Conservation (phyloP, 1,284 basidiomycete genomes). For the Mrakiaceae sp. region DNA sequence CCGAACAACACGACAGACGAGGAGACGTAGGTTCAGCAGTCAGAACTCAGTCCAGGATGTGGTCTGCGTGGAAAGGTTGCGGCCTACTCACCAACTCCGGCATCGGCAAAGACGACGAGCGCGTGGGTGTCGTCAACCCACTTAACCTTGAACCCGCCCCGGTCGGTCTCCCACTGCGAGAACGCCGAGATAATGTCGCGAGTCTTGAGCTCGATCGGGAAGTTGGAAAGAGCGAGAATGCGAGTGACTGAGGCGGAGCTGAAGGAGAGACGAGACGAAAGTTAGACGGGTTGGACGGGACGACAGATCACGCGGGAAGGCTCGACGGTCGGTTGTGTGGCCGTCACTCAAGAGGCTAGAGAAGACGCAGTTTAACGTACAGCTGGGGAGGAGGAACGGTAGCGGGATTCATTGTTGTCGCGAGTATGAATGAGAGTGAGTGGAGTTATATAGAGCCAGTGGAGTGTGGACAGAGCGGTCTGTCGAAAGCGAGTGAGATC, state of each 20-base stretch:
- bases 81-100: conserved; percentile 36
- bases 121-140: conserved; percentile 97
- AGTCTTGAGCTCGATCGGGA: conserved; percentile 91
- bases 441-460: too few species aligned
- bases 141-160: conserved; percentile 95
- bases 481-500: too few species aligned
- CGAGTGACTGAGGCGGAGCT: conserved; percentile 83
- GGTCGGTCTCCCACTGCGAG: conserved; percentile 66
- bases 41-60: background rate
- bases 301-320: background rate
- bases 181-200: conserved; percentile 89
- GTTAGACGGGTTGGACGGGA: background rate
- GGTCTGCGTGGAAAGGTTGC: background rate
- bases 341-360: background rate
- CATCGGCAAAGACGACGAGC: conserved; percentile 76
- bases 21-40: background rate
- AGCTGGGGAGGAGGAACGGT: too few species aligned
- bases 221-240: conserved; percentile 82
- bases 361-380: background rate
- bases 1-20: background rate
- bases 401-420: too few species aligned
- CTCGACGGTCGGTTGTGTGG: background rate
- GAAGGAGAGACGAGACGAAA: background rate
- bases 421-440: too few species aligned
- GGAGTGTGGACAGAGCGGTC: too few species aligned